Conservation (phyloP, 2,329 filamentous ascomycete species). For the Mollisia scopiformis region DNA sequence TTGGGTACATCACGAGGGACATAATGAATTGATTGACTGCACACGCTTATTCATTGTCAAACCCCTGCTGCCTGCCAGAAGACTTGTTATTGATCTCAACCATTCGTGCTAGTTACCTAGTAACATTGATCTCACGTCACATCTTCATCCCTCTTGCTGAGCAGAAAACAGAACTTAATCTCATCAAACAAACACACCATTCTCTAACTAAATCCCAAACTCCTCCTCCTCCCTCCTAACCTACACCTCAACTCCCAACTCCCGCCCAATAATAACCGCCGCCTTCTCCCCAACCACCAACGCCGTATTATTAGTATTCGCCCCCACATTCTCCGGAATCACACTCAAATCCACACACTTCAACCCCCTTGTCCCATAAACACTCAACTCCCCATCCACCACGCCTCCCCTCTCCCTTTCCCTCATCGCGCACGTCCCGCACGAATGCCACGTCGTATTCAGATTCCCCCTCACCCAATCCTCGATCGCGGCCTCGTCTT, state of each 20-base stretch:
- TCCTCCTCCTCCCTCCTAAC: neutral
- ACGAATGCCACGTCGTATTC: slow-evolving; percentile 44
- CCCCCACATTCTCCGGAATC: slow-evolving; percentile 42
- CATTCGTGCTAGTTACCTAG: too few relatives aligned
- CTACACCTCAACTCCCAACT: slow-evolving; percentile 39
- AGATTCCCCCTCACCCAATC: slow-evolving; percentile 45
- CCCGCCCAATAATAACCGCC: slow-evolving; percentile 43
- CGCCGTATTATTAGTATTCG: slow-evolving; percentile 50
- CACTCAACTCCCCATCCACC: slow-evolving; percentile 42
- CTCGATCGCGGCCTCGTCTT: slow-evolving; percentile 43
- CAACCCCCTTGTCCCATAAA: slow-evolving; percentile 42
- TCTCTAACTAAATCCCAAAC: neutral
- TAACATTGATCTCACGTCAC: too few relatives aligned
- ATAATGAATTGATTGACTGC: slow-evolving; percentile 9
- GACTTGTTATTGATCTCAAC: too few relatives aligned
- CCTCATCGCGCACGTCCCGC: slow-evolving; percentile 45
- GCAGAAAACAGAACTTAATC: too few relatives aligned
- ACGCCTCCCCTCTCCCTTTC: slow-evolving; percentile 41
- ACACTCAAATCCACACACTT: slow-evolving; percentile 47
- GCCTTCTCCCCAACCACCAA: slow-evolving; percentile 46
- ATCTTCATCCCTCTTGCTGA: too few relatives aligned
- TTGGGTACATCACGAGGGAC: neutral
- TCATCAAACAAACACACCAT: too few relatives aligned
- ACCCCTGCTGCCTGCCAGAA: too few relatives aligned
- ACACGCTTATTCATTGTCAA: neutral